phyloP scores from a whole-genome alignment of 2,329 filamentous ascomycete genomes.

The Paecilomyces dactylethromorphus region DNA sequence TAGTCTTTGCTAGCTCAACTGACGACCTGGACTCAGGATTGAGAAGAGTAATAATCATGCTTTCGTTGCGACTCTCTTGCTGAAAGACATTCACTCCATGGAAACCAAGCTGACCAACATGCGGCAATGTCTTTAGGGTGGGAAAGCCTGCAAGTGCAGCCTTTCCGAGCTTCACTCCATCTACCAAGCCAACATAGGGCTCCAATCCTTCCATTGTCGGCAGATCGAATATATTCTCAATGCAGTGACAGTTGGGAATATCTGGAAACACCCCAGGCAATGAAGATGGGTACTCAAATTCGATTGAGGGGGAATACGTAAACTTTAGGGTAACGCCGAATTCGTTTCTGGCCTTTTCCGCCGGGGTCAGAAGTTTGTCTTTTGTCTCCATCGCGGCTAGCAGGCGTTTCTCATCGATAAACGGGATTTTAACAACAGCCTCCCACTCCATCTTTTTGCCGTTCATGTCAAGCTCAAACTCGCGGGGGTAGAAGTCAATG shows the following conservation, averaged over 20 bases:
- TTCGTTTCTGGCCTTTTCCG: slow-evolving; percentile 75
- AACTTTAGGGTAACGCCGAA: slow-evolving; percentile 94
- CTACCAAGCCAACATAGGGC: slow-evolving; percentile 74
- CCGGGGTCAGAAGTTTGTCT: slow-evolving; percentile 68
- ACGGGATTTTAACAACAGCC: slow-evolving; percentile 96
- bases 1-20: slow-evolving; percentile 65
- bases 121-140: slow-evolving; percentile 76
- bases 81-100: slow-evolving; percentile 94
- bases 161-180: slow-evolving; percentile 73
- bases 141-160: slow-evolving; percentile 91
- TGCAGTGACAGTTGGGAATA: slow-evolving; percentile 75
- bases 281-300: slow-evolving; percentile 82
- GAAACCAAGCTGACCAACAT: slow-evolving; percentile 73
- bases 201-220: slow-evolving; percentile 87
- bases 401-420: slow-evolving; percentile 87
- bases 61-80: slow-evolving; percentile 91
- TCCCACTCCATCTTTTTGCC: slow-evolving; percentile 99
- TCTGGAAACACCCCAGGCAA: slow-evolving; percentile 87
- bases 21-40: slow-evolving; percentile 67
- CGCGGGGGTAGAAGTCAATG: slow-evolving; percentile 93
- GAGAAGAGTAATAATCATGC: slow-evolving; percentile 81
- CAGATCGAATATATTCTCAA: slow-evolving; percentile 94
- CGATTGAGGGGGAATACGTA: slow-evolving; percentile 68
- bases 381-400: slow-evolving; percentile 79
- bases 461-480: slow-evolving; percentile 98